Evolutionary conservation across 139 green algal species (phyloP).

Genomic region (Limnomonas spitsbergensis): DNA sequence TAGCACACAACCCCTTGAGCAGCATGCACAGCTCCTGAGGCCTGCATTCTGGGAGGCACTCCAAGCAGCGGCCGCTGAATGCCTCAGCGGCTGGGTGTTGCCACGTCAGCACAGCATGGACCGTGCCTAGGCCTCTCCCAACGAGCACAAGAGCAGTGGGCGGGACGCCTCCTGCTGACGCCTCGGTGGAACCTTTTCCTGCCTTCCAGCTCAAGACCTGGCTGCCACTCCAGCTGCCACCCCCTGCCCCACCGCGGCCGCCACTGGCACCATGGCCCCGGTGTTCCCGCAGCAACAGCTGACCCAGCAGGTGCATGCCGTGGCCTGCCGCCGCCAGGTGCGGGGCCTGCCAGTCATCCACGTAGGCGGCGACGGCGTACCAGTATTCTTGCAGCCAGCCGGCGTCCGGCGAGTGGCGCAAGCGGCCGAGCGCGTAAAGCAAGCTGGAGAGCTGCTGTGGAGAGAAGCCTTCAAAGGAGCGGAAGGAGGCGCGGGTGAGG

Average conservation of each 20-base stretch:
- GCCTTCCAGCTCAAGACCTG: too few relatives aligned
- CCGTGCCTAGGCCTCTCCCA: too few relatives aligned
- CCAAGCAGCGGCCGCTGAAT: neutral
- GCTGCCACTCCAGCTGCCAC: too few relatives aligned
- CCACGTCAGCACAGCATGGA: neutral
- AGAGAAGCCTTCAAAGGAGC: neutral
- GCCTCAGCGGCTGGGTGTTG: neutral
- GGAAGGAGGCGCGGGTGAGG: neutral
- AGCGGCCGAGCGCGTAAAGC: neutral
- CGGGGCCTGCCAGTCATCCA: neutral
- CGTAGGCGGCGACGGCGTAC: neutral
- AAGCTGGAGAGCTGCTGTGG: neutral
- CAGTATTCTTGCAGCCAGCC: neutral
- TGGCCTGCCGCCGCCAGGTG: neutral
- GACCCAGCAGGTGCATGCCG: neutral
- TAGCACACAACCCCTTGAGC: neutral
- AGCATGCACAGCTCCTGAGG: neutral
- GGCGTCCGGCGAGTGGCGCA: neutral
- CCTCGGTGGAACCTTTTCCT: too few relatives aligned
- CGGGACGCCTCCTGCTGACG: too few relatives aligned
- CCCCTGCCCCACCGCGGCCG: too few relatives aligned
- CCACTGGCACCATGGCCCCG: too few relatives aligned
- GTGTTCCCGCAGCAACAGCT: too few relatives aligned
- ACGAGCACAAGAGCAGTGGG: too few relatives aligned
- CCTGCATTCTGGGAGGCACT: neutral